Evolutionary conservation across 140 eudicot genomes (phyloP), one percentile per base, ranked within the genome.

Genomic region (Senecio squalidus): DNA sequence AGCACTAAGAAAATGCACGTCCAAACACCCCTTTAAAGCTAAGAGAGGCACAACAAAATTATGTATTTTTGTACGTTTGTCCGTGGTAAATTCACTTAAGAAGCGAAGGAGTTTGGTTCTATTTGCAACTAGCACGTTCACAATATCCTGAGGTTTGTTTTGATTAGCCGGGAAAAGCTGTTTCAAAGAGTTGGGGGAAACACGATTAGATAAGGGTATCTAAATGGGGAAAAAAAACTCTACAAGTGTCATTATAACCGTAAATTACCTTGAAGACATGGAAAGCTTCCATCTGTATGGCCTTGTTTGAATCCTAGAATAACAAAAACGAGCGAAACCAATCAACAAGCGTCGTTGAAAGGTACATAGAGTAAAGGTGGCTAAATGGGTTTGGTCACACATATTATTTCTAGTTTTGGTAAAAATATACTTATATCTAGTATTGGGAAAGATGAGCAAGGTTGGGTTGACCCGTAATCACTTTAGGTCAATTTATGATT

Each of bases 141-240:
- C 74, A 14, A 87, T 84, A 16, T 79, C 95, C 29, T 67, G 72
- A 29, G 95, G 98, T 66, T 92, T 92, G 68, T 84, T 75, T 73
- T 78, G 79, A 76, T 92, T 92, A 27, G 95, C 95, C 18, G 80
- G 87, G 70, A 84, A 92, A 40, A 88, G 95, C 96, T 92, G 62
- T 25, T 54, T 16, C 15, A 21, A 27, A 34, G 6, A 22, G 29
- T 17, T 4, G 46, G 9, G 0, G 16, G 3, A 55, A 21, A 45
- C 31, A 8, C 9, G n/a, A 24, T 53, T 23, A 33, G 30, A 31
- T 5, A 9, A 34, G 13, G 17, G 31, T n/a, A 41, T 28, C 47
- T 9, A 10, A 27, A 49, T 16, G 45, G 13, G 41, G 13, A 14
- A 47, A 46, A 53, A 48, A 14, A 21, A 23, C 17, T n/a, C 16